Conservation (phyloP, 2,329 filamentous ascomycete species). For the Botrytis fragariae region DNA sequence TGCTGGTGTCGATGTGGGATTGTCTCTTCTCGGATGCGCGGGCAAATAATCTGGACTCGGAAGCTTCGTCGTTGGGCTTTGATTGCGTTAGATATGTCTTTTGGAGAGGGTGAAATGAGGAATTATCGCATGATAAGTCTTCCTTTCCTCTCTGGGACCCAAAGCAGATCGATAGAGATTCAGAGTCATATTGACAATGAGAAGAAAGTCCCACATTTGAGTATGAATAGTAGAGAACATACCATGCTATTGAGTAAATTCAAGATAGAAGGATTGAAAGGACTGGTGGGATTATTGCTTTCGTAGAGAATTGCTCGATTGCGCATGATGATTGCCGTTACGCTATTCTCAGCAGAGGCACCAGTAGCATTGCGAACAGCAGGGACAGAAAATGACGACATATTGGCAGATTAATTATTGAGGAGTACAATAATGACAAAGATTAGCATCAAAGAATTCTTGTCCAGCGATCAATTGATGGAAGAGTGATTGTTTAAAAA, state of each 20-base stretch:
- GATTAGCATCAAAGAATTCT: neutral
- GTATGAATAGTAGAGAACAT: neutral
- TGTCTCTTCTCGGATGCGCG: neutral
- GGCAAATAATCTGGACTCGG: neutral
- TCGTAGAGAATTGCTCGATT: neutral
- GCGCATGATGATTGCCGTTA: neutral
- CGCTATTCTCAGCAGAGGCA: neutral
- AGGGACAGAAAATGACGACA: neutral
- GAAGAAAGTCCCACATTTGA: too few relatives aligned
- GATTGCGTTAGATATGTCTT: neutral
- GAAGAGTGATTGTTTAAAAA: neutral
- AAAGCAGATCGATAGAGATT: neutral
- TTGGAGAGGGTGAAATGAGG: fast-evolving
- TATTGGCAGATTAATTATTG: neutral
- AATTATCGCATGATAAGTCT: too few relatives aligned
- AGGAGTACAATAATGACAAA: neutral
- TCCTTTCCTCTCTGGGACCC: neutral
- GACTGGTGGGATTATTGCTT: neutral
- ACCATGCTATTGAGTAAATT: neutral
- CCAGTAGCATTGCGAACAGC: neutral
- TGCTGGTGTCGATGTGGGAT: neutral
- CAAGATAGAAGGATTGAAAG: neutral
- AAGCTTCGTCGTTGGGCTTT: slow-evolving; percentile 12
- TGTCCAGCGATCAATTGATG: neutral
- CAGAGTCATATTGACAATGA: neutral